Evolutionary conservation across 768 basidiomycete species (phyloP), one percentile per base, ranked within the genome.

Genomic region (Pleurotus pulmonarius): DNA sequence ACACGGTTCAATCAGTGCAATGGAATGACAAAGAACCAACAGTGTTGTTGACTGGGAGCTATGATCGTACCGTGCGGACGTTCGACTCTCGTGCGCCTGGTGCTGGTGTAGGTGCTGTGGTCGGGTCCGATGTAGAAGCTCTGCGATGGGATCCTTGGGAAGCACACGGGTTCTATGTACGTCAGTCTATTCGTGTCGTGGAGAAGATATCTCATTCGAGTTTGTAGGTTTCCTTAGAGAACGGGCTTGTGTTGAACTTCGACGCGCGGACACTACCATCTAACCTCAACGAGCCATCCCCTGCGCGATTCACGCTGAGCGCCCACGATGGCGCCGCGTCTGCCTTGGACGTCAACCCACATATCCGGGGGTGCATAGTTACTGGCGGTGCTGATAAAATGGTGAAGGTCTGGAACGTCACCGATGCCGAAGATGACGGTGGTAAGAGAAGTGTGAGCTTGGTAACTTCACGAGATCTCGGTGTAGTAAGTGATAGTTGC

Each of bases 81-180:
- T 98, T 97, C 70, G 97, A 99, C 70, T 87, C 91, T 13, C 77
- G 96, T 49, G 83, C 94, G 1, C 90, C 91, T 0, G 86, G 85
- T 45, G 76, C 83, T 2, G 89, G 90, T 46, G 87, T 97, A 12
- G 92, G 90, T n/a, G 90, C 90, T 5, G 75, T 86, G 13, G 78
- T 98, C 5, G 92, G 89, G 2, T 88, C 92, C 56, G 97, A 98
- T 69, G 94, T 98, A 15, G 97, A 99, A 71, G 90, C 90, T 39
- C 71, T 98, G 40, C 74, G 87, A 60, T 99, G 97, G 96, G 96
- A 99, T 71, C 95, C 94, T 49, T 97, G 92, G 91, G 91, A 96
- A 55, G 79, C 80, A 4, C 82, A 87, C 59, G 82, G 83, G 2
- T 96, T 97, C 75, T 97, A 92, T 65, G 94, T 94, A 60, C 60